These are phyloP conservation scores for Alternaria solani DNA, from an alignment of 2,329 filamentous ascomycete genomes.

Conservation along the genomic window DNA sequence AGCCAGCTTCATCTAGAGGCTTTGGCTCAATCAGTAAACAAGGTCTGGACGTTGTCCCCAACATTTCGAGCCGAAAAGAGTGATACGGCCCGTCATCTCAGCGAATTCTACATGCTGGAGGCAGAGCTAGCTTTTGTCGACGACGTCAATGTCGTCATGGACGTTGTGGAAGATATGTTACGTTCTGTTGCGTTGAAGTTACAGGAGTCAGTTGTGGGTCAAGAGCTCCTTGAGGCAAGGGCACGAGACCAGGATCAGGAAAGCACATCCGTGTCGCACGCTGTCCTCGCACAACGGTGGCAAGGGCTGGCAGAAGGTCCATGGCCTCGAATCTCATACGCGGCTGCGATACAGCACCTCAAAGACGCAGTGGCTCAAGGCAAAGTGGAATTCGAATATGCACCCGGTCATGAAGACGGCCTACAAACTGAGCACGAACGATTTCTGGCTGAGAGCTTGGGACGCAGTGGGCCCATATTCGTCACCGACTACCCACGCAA, in stretches of 20 bases:
- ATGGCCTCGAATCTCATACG: constrained; percentile 89
- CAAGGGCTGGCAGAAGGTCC: constrained; percentile 70
- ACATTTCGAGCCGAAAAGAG: constrained; percentile 87
- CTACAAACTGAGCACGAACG: constrained; percentile 93
- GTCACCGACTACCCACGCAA: constrained; percentile 89
- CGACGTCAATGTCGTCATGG: constrained; percentile 74
- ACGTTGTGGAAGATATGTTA: constrained; percentile 81
- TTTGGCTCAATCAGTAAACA: constrained; percentile 83
- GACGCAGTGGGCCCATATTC: constrained; percentile 76
- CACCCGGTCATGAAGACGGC: constrained; percentile 74
- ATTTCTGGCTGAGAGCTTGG: constrained; percentile 76
- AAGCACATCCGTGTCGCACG: constrained; percentile 52
- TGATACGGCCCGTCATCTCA: constrained; percentile 91
- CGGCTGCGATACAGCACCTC: constrained; percentile 75
- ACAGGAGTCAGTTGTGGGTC: constrained; percentile 59
- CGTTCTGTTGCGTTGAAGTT: constrained; percentile 63
- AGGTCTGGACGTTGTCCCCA: constrained; percentile 92
- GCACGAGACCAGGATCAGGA: constrained; percentile 50
- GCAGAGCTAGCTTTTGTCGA: constrained; percentile 84
- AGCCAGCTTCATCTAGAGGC: constrained; percentile 94
- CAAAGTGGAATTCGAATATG: constrained; percentile 68
- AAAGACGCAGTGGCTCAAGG: constrained; percentile 63
- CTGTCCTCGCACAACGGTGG: constrained; percentile 74
- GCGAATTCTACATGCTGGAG: constrained; percentile 99
- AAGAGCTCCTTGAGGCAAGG: constrained; percentile 63